phyloP scores from a whole-genome alignment of 441 rosid species.

The Populus trichocarpa region DNA sequence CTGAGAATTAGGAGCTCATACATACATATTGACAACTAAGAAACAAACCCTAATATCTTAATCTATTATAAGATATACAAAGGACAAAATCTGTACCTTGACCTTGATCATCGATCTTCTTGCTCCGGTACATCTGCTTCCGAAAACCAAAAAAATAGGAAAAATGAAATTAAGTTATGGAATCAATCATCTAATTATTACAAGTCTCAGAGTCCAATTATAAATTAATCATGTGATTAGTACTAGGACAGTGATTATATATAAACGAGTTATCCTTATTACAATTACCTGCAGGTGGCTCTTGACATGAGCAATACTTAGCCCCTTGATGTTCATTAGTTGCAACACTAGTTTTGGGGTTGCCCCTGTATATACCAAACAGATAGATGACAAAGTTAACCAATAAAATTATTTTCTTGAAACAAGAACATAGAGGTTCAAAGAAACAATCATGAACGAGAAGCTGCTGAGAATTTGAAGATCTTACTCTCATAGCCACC shows the following conservation, averaged over 20 bases:
- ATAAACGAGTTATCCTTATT: not conserved
- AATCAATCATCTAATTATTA: not conserved
- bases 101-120: conserved; percentile 39
- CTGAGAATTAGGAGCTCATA: not conserved
- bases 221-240: not conserved
- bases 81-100: conserved; percentile 26
- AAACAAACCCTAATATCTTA: conserved; percentile 5
- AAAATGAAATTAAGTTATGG: not conserved
- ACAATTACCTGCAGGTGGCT: conserved; percentile 75
- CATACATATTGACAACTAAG: not conserved
- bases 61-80: not conserved
- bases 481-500: conserved; percentile 42
- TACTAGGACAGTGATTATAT: not conserved
- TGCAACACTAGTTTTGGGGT: conserved; percentile 44
- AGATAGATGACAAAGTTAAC: not conserved
- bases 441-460: not conserved
- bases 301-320: conserved; percentile 78
- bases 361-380: conserved; percentile 26
- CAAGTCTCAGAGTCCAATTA: not conserved
- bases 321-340: conserved; percentile 42
- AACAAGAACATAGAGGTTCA: not conserved
- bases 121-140: conserved; percentile 42
- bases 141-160: not conserved
- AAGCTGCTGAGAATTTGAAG: not conserved
- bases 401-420: not conserved